Conservation (phyloP, 352 stramenopile genomes). For the Globisporangium abappressorium region DNA sequence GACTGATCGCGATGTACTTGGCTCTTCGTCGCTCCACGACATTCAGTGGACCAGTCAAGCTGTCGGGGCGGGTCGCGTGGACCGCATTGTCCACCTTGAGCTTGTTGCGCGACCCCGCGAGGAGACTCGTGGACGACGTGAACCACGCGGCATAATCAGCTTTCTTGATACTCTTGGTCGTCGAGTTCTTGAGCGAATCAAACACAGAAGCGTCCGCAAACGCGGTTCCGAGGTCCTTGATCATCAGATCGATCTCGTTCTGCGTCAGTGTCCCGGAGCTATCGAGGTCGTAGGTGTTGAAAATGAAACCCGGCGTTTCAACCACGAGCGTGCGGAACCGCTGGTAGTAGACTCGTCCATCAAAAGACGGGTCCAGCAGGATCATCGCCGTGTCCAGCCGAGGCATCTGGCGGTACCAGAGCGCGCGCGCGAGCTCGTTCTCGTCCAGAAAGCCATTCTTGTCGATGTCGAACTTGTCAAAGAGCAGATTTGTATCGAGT, state of each 20-base stretch:
- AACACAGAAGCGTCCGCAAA: conserved; percentile 43
- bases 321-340: conserved; percentile 43
- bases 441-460: conserved; percentile 84
- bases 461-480: conserved; percentile 81
- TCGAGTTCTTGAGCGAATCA: conserved; percentile 34
- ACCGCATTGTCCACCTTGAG: conserved; percentile 92
- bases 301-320: conserved; percentile 57
- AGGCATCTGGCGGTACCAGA: conserved; percentile 74
- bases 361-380: conserved; percentile 75
- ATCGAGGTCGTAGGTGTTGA: conserved; percentile 76
- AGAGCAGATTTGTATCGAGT: conserved; percentile 70
- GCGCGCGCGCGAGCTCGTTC: conserved; percentile 63
- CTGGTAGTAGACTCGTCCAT: conserved; percentile 78
- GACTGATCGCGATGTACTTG: conserved; percentile 94
- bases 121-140: conserved; percentile 56
- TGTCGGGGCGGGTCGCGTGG: conserved; percentile 90
- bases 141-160: conserved; percentile 56
- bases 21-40: conserved; percentile 89
- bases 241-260: conserved; percentile 62
- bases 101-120: conserved; percentile 45
- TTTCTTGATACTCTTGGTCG: conserved; percentile 40
- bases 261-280: conserved; percentile 46
- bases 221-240: conserved; percentile 52
- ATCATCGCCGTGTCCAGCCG: conserved; percentile 64
- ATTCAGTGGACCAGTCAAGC: conserved; percentile 83